These are phyloP conservation scores for Mortierella sp. DNA, from an alignment of 371 early-diverging fungal species.

Conservation along the genomic window DNA sequence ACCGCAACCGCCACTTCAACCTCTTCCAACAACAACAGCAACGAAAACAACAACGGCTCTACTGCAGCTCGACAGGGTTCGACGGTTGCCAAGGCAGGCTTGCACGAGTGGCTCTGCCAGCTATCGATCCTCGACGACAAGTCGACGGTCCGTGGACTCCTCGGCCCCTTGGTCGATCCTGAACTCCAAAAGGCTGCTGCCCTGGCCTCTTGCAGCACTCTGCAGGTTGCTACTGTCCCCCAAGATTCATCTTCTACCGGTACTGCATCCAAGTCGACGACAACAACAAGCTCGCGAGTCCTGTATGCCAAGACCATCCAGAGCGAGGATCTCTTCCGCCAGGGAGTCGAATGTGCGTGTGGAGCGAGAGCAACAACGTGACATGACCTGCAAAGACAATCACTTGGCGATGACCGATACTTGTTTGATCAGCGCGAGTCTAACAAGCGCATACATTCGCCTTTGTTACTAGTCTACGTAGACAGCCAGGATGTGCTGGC, in stretches of 20 bases:
- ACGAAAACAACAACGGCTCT: not conserved
- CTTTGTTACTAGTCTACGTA: constrained; percentile 14
- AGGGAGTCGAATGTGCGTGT: constrained; percentile 35
- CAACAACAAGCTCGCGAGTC: not conserved
- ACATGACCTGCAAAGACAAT: not conserved
- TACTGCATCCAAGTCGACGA: not conserved
- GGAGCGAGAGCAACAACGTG: not conserved
- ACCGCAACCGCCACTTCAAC: not conserved
- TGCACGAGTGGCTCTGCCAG: constrained; percentile 35
- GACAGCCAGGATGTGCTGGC: constrained; percentile 25
- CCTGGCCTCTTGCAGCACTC: constrained; percentile 19
- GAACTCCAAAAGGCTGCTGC: not conserved
- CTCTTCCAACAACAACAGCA: not conserved
- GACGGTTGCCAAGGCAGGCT: constrained; percentile 6
- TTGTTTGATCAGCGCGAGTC: not conserved
- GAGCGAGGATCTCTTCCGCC: constrained; percentile 31
- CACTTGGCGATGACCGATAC: not conserved
- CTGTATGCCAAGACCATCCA: constrained; percentile 26
- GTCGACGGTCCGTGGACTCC: constrained; percentile 21
- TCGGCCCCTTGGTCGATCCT: constrained; percentile 5
- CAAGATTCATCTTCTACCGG: not conserved
- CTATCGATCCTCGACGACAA: constrained; percentile 35
- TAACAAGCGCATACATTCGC: too few relatives aligned
- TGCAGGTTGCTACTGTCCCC: constrained; percentile 24
- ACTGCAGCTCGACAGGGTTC: not conserved